A percentile compares a stretch with the other conserved stretches of the same genome.
phyloP scores from a whole-genome alignment of 2,329 filamentous ascomycete genomes.

The Lasiodiplodia theobromae region DNA sequence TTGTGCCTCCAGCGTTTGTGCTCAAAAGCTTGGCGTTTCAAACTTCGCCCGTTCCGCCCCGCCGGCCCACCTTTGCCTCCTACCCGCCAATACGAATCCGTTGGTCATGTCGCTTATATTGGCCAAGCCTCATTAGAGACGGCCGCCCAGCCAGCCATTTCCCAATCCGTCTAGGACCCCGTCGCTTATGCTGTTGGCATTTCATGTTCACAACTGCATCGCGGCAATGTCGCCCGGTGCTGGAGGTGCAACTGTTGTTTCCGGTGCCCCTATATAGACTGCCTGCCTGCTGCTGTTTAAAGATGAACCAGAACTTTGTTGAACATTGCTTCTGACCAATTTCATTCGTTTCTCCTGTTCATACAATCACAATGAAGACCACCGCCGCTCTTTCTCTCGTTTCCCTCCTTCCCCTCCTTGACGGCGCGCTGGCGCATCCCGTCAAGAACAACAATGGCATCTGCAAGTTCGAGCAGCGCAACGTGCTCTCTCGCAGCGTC shows the following conservation, averaged over 20 bases:
- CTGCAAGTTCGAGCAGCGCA: conserved; percentile 32
- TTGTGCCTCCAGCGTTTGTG: neutral
- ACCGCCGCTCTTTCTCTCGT: conserved; percentile 35
- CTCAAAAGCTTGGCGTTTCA: conserved; percentile 17
- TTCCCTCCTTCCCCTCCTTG: conserved; percentile 33
- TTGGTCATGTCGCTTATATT: conserved; percentile 2
- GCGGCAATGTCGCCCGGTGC: neutral
- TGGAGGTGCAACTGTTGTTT: neutral
- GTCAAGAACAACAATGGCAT: conserved; percentile 33
- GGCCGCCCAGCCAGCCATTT: conserved; percentile 13
- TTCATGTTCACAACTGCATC: neutral
- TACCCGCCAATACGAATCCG: neutral
- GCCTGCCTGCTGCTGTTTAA: neutral
- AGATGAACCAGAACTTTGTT: conserved; percentile 9
- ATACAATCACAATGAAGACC: conserved; percentile 34
- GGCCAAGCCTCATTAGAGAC: conserved; percentile 10
- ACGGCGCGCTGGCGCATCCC: conserved; percentile 33
- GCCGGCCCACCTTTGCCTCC: neutral
- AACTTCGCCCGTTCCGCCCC: neutral
- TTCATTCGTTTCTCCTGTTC: conserved; percentile 4
- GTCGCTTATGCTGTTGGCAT: conserved; percentile 22
- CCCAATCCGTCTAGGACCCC: neutral
- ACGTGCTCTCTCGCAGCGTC: conserved; percentile 34
- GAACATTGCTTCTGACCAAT: conserved; percentile 10
- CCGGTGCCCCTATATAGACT: neutral